Evolutionary conservation across 176 grass and related monocot genomes (phyloP).

Genomic region (Echinochloa phyllopogon): DNA sequence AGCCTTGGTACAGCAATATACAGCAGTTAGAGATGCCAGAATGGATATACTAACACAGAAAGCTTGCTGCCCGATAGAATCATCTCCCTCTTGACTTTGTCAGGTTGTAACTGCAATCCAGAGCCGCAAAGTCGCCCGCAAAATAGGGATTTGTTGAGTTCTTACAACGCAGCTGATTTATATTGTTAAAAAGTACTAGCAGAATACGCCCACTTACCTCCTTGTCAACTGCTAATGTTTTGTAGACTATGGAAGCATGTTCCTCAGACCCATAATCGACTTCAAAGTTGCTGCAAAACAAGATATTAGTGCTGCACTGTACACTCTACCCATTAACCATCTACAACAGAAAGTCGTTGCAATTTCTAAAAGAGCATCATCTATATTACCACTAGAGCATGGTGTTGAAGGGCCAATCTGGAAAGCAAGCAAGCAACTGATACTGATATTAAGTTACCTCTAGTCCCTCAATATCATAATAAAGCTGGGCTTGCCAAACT

Average conservation of each 20-base stretch:
- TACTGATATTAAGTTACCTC: conserved; percentile 8
- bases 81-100: conserved; percentile 85
- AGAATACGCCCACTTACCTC: conserved; percentile 14
- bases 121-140: not conserved
- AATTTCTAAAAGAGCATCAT: not conserved
- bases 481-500: not conserved
- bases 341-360: not conserved
- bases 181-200: not conserved
- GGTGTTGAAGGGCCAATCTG: not conserved
- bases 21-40: not conserved
- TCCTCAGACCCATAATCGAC: conserved; percentile 69
- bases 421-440: not conserved
- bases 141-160: not conserved
- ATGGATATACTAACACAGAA: conserved; percentile 60
- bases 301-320: not conserved
- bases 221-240: conserved; percentile 37
- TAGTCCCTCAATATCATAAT: not conserved
- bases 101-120: conserved; percentile 75
- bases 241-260: conserved; percentile 36
- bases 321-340: not conserved
- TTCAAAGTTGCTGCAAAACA: conserved; percentile 66
- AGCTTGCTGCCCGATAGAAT: conserved; percentile 71
- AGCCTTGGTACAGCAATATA: not conserved
- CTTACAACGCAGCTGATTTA: not conserved
- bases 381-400: not conserved